These are phyloP conservation scores for Macrolepiota albuminosa DNA, from an alignment of 768 basidiomycete species.

Conservation along the genomic window DNA sequence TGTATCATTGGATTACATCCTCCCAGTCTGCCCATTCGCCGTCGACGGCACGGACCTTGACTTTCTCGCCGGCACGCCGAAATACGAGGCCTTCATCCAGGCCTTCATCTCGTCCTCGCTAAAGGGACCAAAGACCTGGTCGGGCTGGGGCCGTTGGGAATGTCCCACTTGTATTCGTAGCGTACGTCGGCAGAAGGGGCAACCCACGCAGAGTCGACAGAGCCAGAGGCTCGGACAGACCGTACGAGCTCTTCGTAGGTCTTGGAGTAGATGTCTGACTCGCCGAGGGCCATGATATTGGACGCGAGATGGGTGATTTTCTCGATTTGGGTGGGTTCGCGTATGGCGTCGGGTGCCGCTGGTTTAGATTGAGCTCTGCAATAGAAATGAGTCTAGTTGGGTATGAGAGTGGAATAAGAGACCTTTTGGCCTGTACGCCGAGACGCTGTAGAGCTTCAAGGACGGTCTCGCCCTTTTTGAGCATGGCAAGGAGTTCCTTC, in stretches of 20 bases:
- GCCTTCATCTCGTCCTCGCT: conserved; percentile 71
- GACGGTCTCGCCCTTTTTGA: conserved; percentile 90
- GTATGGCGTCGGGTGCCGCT: conserved; percentile 31
- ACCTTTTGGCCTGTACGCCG: conserved; percentile 62
- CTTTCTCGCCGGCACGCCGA: conserved; percentile 78
- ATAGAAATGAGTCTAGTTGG: background rate
- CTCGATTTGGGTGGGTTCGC: conserved; percentile 58
- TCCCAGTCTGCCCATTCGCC: conserved; percentile 69
- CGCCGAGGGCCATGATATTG: conserved; percentile 82
- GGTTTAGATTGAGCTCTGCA: conserved; percentile 25
- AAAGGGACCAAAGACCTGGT: conserved; percentile 74
- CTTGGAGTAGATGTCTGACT: conserved; percentile 80
- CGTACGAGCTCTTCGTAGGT: conserved; percentile 85
- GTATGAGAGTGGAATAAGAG: conserved; percentile 17
- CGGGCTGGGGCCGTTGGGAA: conserved; percentile 41
- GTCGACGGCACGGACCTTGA: conserved; percentile 62
- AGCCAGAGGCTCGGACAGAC: conserved; percentile 65
- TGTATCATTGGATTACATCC: too few species aligned
- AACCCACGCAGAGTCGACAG: conserved; percentile 62
- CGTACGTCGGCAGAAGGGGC: conserved; percentile 72
- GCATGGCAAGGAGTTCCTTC: conserved; percentile 60
- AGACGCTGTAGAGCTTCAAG: conserved; percentile 85
- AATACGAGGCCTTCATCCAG: conserved; percentile 81
- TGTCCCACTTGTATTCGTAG: conserved; percentile 82
- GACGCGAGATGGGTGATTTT: conserved; percentile 82